phyloP scores from a whole-genome alignment of 2,329 filamentous ascomycete species.

The Coniochaeta prunicola region DNA sequence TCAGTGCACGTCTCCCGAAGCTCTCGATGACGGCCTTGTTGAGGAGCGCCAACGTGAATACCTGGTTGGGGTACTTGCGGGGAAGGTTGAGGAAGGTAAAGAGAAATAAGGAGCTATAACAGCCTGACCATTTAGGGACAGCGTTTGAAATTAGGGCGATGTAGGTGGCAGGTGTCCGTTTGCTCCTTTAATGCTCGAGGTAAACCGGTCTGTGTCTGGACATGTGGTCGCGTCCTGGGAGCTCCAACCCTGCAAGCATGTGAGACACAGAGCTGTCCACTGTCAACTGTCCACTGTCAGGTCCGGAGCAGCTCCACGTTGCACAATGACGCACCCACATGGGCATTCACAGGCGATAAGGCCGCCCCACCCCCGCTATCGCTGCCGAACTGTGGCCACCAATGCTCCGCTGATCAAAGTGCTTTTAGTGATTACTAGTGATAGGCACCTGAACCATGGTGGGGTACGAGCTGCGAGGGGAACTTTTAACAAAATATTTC shows the following conservation, averaged over 20 bases:
- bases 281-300: slow-evolving; percentile 4
- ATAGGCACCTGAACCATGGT: not conserved
- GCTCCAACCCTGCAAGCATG: not conserved
- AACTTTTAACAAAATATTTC: not conserved
- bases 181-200: not conserved
- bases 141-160: too few relatives aligned
- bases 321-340: not conserved
- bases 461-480: not conserved
- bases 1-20: not conserved
- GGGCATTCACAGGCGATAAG: not conserved
- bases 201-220: not conserved
- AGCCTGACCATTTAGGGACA: too few relatives aligned
- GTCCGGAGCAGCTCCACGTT: slow-evolving; percentile 14
- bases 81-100: not conserved
- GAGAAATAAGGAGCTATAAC: not conserved
- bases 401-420: not conserved
- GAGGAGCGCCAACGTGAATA: slow-evolving; percentile 2
- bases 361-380: not conserved
- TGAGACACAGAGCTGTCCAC: not conserved
- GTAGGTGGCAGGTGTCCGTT: not conserved
- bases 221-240: not conserved
- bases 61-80: not conserved
- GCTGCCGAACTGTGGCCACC: not conserved
- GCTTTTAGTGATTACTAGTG: not conserved
- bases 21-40: not conserved